These are phyloP conservation scores for Trichophyton rubrum DNA, from an alignment of 2,329 filamentous ascomycete genomes.

Conservation along the genomic window DNA sequence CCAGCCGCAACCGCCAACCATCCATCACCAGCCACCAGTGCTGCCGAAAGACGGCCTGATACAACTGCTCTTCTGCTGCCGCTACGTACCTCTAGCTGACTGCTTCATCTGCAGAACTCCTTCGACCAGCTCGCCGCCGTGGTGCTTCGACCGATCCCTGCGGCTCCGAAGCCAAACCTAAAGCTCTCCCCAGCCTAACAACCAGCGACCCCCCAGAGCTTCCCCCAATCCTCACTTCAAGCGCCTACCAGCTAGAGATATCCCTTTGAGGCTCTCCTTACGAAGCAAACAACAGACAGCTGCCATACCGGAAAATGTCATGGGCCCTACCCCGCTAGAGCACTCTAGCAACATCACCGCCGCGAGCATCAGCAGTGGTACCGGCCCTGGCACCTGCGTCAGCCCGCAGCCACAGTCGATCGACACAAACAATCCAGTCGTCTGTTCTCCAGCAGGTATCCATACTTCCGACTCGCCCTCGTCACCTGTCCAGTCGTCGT, in stretches of 20 bases:
- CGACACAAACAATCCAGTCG: not conserved
- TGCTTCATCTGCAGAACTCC: not conserved
- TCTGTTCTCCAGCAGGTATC: not conserved
- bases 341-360: slow-evolving; percentile 28
- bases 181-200: slow-evolving; percentile 1
- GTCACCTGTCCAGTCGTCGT: slow-evolving; percentile 21
- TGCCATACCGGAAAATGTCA: slow-evolving; percentile 28
- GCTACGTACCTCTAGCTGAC: not conserved
- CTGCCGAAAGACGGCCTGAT: not conserved
- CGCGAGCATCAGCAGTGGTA: not conserved
- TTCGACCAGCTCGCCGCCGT: not conserved
- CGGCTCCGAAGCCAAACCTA: not conserved
- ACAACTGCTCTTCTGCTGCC: not conserved
- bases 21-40: not conserved
- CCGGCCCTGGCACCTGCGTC: not conserved
- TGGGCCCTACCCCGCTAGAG: slow-evolving; percentile 36
- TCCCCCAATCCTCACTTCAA: not conserved
- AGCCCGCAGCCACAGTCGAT: not conserved
- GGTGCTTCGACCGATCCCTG: not conserved
- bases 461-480: not conserved
- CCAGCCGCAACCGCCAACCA: not conserved
- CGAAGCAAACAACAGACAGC: not conserved
- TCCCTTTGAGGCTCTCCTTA: slow-evolving; percentile 1
- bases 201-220: not conserved
- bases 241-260: slow-evolving; percentile 3